These are phyloP conservation scores for Myriosclerotinia duriaeana DNA, from an alignment of 2,329 filamentous ascomycete genomes.

Conservation along the genomic window DNA sequence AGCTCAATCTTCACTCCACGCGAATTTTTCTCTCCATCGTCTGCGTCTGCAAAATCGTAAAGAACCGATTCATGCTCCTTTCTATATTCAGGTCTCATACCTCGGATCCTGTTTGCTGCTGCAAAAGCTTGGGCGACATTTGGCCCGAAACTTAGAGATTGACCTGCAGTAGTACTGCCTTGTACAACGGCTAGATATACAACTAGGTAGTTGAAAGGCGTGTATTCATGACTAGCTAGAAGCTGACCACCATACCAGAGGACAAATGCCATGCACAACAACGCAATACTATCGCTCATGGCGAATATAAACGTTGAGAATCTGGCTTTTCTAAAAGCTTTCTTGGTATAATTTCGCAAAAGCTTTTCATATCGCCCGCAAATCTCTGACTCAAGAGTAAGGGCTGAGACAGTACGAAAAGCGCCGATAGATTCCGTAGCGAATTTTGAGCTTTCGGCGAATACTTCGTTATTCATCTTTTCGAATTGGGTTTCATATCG, in stretches of 20 bases:
- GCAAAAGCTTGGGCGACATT: slow-evolving; percentile 59
- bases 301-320: slow-evolving; percentile 53
- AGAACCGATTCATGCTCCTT: slow-evolving; percentile 18
- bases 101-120: slow-evolving; percentile 60
- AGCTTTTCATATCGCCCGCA: slow-evolving; percentile 49
- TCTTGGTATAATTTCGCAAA: slow-evolving; percentile 49
- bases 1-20: slow-evolving; percentile 51
- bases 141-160: slow-evolving; percentile 52
- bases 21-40: slow-evolving; percentile 45
- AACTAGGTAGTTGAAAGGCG: slow-evolving; percentile 52
- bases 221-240: slow-evolving; percentile 41
- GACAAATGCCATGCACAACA: slow-evolving; percentile 55
- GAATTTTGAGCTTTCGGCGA: slow-evolving; percentile 61
- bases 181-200: slow-evolving; percentile 54
- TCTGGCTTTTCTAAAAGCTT: slow-evolving; percentile 50
- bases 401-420: slow-evolving; percentile 60
- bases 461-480: slow-evolving; percentile 55
- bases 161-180: slow-evolving; percentile 53
- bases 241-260: slow-evolving; percentile 49
- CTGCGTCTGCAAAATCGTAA: slow-evolving; percentile 22
- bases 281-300: slow-evolving; percentile 53
- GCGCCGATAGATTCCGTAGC: slow-evolving; percentile 62
- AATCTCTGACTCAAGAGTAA: slow-evolving; percentile 63
- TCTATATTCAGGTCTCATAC: slow-evolving; percentile 32
- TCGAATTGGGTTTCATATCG: slow-evolving; percentile 57